A percentile compares a stretch with the other conserved stretches of the same genome.
Conservation (phyloP, 2,329 filamentous ascomycete genomes). For the Coniosporium tulheliwenetii region DNA sequence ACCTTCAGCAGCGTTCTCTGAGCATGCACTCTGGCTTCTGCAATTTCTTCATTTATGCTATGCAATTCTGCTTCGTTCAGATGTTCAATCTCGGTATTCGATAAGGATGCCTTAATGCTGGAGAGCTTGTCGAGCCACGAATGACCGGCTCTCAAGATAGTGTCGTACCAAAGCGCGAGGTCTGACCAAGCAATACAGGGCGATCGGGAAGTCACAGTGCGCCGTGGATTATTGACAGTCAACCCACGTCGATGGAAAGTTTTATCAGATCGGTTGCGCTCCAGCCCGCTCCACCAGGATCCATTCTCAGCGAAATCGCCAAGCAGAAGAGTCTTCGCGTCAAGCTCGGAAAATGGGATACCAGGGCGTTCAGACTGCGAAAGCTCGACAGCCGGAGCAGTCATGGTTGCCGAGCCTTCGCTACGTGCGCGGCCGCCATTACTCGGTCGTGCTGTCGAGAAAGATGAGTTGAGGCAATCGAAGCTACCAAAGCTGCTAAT, state of each 20-base stretch:
- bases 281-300: constrained; percentile 59
- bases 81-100: constrained; percentile 9
- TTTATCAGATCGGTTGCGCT: constrained; percentile 16
- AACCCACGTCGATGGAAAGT: constrained; percentile 10
- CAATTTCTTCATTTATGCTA: constrained; percentile 33
- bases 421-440: constrained; percentile 23
- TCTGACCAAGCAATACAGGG: constrained; percentile 63
- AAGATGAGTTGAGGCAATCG: constrained; percentile 63
- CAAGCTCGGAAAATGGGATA: constrained; percentile 39
- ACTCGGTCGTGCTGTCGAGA: constrained; percentile 37
- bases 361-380: too few relatives aligned
- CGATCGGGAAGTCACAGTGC: constrained; percentile 40
- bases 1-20: constrained; percentile 60
- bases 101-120: constrained; percentile 7
- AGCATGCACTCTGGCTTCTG: constrained; percentile 51
- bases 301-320: constrained; percentile 71
- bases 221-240: constrained; percentile 3
- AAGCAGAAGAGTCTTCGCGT: constrained; percentile 58
- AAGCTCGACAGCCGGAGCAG: constrained; percentile 14
- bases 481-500: constrained; percentile 51
- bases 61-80: constrained; percentile 9
- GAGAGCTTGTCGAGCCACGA: constrained; percentile 46
- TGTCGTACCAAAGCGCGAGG: constrained; percentile 58
- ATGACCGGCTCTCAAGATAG: constrained; percentile 50
- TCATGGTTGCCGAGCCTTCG: constrained; percentile 24